Base-by-base conservation (phyloP, 768 basidiomycete species). In the Serendipita sp. region DNA sequence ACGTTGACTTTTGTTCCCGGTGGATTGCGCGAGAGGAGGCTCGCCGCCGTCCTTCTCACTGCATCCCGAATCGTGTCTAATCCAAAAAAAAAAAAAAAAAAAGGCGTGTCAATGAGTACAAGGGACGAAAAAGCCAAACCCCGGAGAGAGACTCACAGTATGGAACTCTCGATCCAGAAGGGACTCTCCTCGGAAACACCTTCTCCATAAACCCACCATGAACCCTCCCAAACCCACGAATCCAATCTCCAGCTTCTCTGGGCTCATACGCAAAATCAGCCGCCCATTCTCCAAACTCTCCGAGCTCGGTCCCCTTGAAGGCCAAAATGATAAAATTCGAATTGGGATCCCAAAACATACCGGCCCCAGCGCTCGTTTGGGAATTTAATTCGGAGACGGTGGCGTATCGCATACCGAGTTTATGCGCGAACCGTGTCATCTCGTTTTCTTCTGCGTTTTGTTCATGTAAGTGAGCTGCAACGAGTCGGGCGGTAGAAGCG, bases 241-340 rank as follows among this genome's bases (percentile, higher is more conserved):
- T 66, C 64, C 69, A 68, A 34, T 68, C 45, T 10, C 68, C 68
- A 1, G 66, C 68, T 51, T 68, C 66, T n/a, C 11, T 8, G 8
- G 16, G 56, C 56, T 65, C 64, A 48, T 66, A 68, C 10, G 66
- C 63, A 35, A 70, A 70, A 46, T 70, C 69, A 2, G 67, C 63
- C 30, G 65, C 64, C 69, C 69, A 70, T 53, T 70, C 69, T 5
- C 47, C 54, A 56, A 70, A 70, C 45, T 70, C 69, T 8, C 56
- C 63, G 16, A 67, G 68, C 35, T 46, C 48, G 3, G 69, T 70
- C 34, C 69, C 69, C 53, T 69, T 70, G 67, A 68, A 70, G 2
- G 68, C 68, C 11, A 68, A 63, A 16, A 70, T 65, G 63, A 70
- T 68, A 54, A 63, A 70, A 7, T 67, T 70, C 8, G 62, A 48